Conservation (phyloP, 345 rosid genomes). For the Pugionium cornutum region DNA sequence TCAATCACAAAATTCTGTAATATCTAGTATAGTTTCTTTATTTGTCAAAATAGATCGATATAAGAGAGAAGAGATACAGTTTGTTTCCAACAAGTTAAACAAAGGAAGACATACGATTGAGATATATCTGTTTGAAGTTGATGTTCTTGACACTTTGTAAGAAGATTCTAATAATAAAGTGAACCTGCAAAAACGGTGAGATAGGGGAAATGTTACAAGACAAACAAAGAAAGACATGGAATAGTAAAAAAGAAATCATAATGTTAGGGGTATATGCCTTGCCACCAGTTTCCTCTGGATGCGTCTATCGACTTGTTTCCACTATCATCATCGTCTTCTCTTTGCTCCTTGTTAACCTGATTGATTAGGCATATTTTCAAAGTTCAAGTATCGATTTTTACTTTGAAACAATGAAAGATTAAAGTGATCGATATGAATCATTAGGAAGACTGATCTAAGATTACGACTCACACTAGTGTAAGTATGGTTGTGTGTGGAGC, state of each 20-base stretch:
- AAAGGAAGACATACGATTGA: neutral
- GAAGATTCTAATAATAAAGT: slow-evolving; percentile 65
- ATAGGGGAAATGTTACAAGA: slow-evolving; percentile 10
- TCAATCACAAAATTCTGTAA: too few species aligned
- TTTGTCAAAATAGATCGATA: too few species aligned
- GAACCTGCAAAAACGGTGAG: slow-evolving; percentile 58
- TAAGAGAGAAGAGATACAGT: neutral
- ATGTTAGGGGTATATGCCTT: slow-evolving; percentile 48
- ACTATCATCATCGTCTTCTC: slow-evolving; percentile 51
- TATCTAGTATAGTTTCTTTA: too few species aligned
- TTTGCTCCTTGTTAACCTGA: slow-evolving; percentile 55
- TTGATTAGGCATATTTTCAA: neutral
- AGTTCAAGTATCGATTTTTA: neutral
- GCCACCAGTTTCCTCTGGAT: slow-evolving; percentile 96
- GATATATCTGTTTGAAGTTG: slow-evolving; percentile 7
- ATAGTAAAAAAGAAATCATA: neutral
- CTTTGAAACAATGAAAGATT: neutral
- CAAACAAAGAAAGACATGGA: slow-evolving; percentile 10
- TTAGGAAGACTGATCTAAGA: neutral
- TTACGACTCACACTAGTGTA: slow-evolving; percentile 56
- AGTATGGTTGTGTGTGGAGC: slow-evolving; percentile 44
- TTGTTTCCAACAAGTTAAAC: slow-evolving; percentile 15
- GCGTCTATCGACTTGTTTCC: slow-evolving; percentile 54
- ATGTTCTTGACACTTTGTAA: slow-evolving; percentile 12
- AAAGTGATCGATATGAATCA: neutral